Base-by-base conservation (phyloP, 441 rosid species). In the Erodium moschatum region DNA sequence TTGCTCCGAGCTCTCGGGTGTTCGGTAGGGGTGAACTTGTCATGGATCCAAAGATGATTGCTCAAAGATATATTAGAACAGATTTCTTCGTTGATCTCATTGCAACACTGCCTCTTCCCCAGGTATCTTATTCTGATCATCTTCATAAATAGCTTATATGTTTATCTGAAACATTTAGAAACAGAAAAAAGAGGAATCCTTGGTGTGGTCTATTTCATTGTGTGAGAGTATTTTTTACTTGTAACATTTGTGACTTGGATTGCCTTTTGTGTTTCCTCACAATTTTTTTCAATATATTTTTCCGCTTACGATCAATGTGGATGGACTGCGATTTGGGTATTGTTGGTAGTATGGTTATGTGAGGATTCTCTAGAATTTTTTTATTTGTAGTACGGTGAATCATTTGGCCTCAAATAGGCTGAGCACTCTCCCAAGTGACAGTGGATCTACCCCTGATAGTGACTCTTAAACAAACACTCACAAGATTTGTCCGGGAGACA, bases 11-110 rank as follows among this genome's bases (percentile, higher is more conserved):
- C 74, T 81, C 97, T 78, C 81, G 95, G 64, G 91, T 93, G 50
- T 92, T 92, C 72, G 97, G 97, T 46, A 86, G 96, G 85, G 98
- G 98, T 44, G 97, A 93, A 73, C 92, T 93, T 68, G 97, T 93
- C 66, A 89, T 86, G 95, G 93, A 90, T 76, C 87, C 95, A 1
- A 84, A 85, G 83, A 81, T 83, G 75, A 88, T 89, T 69, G 92
- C 96, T 19, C 66, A 74, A 80, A 85, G 84, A 75, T 93, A 93
- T 76, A 74, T 90, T 58, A 85, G 84, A 70, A 84, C 96, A 20
- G 95, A 88, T 73, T 93, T 93, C 87, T 85, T 83, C 79, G 79
- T 90, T 10, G 98, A 93, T 72, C 85, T 93, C 76, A 77, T 90
- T n/a, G 98, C 98, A n/a, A 86, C 97, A 2, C 72, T 92, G 73